A percentile compares a stretch with the other conserved stretches of the same genome.
Evolutionary conservation across 148 eudicot genomes (phyloP).

Genomic region (Spergularia bocconei): DNA sequence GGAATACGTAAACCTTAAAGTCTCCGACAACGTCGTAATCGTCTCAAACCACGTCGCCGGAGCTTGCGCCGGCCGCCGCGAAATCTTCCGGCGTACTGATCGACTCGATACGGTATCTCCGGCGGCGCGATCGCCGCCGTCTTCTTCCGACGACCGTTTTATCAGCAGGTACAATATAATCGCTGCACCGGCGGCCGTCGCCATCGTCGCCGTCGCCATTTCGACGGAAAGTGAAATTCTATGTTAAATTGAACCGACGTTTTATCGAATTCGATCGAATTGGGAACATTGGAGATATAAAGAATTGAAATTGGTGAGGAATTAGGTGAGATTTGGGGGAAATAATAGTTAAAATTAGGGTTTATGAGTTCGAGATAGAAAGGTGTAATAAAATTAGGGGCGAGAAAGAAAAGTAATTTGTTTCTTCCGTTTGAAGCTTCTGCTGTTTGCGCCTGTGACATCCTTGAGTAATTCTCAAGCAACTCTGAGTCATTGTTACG

Average conservation of each 20-base stretch:
- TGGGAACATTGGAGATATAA: background rate
- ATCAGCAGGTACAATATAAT: slow-evolving; percentile 59
- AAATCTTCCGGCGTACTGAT: slow-evolving; percentile 50
- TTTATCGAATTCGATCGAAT: slow-evolving; percentile 2
- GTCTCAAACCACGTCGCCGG: slow-evolving; percentile 96
- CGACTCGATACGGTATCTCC: slow-evolving; percentile 47
- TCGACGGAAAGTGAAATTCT: background rate
- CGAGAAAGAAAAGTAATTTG: background rate
- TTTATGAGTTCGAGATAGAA: slow-evolving; percentile 10
- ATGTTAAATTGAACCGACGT: background rate
- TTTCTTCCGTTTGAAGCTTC: no score
- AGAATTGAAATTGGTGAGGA: background rate
- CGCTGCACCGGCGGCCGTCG: slow-evolving; percentile 82
- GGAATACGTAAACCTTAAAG: slow-evolving; percentile 79
- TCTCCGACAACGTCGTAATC: slow-evolving; percentile 68
- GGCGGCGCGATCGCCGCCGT: slow-evolving; percentile 26
- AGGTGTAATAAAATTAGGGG: background rate
- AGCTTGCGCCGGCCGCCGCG: slow-evolving; percentile 82
- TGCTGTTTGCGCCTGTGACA: no score
- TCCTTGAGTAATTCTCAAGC: no score
- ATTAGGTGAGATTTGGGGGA: background rate
- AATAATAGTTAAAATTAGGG: slow-evolving; percentile 11
- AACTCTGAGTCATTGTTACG: no score
- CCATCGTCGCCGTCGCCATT: slow-evolving; percentile 79
- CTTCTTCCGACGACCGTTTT: slow-evolving; percentile 35